phyloP scores from a whole-genome alignment of 2,329 filamentous ascomycete species.

The Tolypocladium sp. region DNA sequence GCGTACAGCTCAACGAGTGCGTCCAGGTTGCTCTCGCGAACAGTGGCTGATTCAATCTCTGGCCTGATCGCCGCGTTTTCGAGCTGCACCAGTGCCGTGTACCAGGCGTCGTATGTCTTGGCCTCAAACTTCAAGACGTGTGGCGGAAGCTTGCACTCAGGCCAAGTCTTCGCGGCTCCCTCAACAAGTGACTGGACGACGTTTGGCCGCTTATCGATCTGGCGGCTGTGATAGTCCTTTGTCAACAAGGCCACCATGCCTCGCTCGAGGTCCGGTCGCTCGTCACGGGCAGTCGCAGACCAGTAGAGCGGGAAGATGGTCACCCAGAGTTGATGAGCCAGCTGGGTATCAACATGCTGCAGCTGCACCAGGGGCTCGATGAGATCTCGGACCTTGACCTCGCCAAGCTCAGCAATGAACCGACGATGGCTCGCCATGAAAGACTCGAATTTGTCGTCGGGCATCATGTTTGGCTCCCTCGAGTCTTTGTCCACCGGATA shows the following conservation, averaged over 20 bases:
- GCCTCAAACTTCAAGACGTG: constrained; percentile 95
- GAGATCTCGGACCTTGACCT: constrained; percentile 80
- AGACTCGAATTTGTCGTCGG: constrained; percentile 73
- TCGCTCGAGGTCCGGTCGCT: constrained; percentile 81
- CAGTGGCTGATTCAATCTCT: constrained; percentile 70
- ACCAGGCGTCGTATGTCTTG: constrained; percentile 94
- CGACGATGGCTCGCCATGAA: constrained; percentile 70
- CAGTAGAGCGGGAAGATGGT: constrained; percentile 87
- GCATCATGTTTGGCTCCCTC: constrained; percentile 56
- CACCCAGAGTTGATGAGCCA: constrained; percentile 86
- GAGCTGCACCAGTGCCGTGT: constrained; percentile 82
- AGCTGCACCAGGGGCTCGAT: constrained; percentile 86
- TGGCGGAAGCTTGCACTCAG: constrained; percentile 84
- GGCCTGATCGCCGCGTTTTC: constrained; percentile 84
- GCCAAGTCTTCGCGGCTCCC: constrained; percentile 74
- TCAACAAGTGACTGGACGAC: constrained; percentile 89
- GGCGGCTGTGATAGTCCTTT: constrained; percentile 89
- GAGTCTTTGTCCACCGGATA: constrained; percentile 70
- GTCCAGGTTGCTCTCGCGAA: constrained; percentile 91
- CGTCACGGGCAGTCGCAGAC: constrained; percentile 80
- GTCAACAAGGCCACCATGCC: constrained; percentile 85
- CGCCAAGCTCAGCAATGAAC: constrained; percentile 77
- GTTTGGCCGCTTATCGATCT: constrained; percentile 91
- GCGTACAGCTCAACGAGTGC: constrained; percentile 91
- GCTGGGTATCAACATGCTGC: constrained; percentile 75